Base-by-base conservation (phyloP, 1,284 basidiomycete genomes). In the Tausonia pullulans region DNA sequence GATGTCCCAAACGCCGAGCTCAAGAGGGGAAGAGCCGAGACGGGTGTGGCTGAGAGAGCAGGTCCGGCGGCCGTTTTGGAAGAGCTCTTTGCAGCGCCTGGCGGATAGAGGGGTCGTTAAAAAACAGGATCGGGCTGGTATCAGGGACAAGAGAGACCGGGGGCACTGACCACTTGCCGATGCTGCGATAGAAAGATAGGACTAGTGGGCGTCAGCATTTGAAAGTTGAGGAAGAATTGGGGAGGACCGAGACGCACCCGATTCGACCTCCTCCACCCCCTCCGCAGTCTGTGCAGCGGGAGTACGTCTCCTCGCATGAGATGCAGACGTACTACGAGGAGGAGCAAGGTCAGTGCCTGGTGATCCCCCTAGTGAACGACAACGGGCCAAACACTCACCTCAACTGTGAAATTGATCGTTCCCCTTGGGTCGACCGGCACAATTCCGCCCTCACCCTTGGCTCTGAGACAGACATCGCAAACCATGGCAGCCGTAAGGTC, bases 51-150 rank as follows among this genome's bases (percentile, higher is more conserved):
- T 64, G 4, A 74, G 68, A 7, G 59, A 59, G 63, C 73, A 74
- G 8, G 73, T 74, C 60, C 70, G 69, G 7, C 72, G 62, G 1
- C 67, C 68, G 9, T 56, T 60, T 1, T 63, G 62, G 67, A 74
- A 74, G 4, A 74, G 68, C 62, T 74, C 70, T 54, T 72, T 72
- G 39, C 63, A 71, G n/a, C 73, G 62, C 72, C 27, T 27, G 27
- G 27, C 27, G 27, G 27, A 27, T 70, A 54, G 9, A n/a, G 13
- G 52, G 13, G 13, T 54, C 8, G 41, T 7, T 54, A n/a, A 13
- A 16, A 54, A 16, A 11, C 41, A 40, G 41, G 52, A 54, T 40
- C 11, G 52, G 14, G 13, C 8, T n/a, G 9, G 13, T 8, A 54
- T 5, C 8, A 54, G 13, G 27, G 27, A 27, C 27, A 27, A 27